Conservation (phyloP, 495 filamentous ascomycete genomes). For the Podospora pseudoanserina region DNA sequence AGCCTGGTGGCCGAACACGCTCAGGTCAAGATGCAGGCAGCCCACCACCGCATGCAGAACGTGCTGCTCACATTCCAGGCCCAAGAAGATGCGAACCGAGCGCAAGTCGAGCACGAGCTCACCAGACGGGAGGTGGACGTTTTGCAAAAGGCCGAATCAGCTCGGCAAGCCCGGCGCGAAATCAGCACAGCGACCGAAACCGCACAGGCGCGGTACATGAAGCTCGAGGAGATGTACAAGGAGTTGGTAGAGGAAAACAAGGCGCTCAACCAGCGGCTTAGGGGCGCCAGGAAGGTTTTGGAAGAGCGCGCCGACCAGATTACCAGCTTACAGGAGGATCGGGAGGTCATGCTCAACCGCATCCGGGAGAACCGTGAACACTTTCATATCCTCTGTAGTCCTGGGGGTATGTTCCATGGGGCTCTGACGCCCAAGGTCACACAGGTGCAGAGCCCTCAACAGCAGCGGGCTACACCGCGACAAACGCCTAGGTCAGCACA, state of each 20-base stretch:
- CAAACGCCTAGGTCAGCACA: slow-evolving; percentile 47
- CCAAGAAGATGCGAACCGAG: slow-evolving; percentile 78
- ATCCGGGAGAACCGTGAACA: slow-evolving; percentile 87
- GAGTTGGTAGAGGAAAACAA: slow-evolving; percentile 63
- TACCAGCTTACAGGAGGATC: slow-evolving; percentile 61
- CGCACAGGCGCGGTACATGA: slow-evolving; percentile 43
- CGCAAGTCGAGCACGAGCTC: slow-evolving; percentile 90
- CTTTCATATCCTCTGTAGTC: slow-evolving; percentile 62
- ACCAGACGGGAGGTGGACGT: slow-evolving; percentile 87
- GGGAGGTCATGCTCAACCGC: slow-evolving; percentile 69
- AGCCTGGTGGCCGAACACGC: slow-evolving; percentile 53
- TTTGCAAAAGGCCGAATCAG: slow-evolving; percentile 59
- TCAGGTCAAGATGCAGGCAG: slow-evolving; percentile 71
- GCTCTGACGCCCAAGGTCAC: slow-evolving; percentile 50
- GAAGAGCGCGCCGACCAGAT: slow-evolving; percentile 65
- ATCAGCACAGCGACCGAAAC: slow-evolving; percentile 38
- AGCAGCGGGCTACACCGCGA: slow-evolving; percentile 42
- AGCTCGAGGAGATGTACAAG: slow-evolving; percentile 51
- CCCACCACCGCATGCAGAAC: slow-evolving; percentile 91
- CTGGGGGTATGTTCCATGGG: slow-evolving; percentile 53
- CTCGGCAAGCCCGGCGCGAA: slow-evolving; percentile 47
- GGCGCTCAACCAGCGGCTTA: slow-evolving; percentile 58
- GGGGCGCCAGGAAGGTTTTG: slow-evolving; percentile 71
- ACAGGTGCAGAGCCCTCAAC: slow-evolving; percentile 46
- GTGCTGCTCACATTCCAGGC: slow-evolving; percentile 82